These are phyloP conservation scores for Ceratocystis smalleyi DNA, from an alignment of 2,329 filamentous ascomycete species.

Conservation along the genomic window DNA sequence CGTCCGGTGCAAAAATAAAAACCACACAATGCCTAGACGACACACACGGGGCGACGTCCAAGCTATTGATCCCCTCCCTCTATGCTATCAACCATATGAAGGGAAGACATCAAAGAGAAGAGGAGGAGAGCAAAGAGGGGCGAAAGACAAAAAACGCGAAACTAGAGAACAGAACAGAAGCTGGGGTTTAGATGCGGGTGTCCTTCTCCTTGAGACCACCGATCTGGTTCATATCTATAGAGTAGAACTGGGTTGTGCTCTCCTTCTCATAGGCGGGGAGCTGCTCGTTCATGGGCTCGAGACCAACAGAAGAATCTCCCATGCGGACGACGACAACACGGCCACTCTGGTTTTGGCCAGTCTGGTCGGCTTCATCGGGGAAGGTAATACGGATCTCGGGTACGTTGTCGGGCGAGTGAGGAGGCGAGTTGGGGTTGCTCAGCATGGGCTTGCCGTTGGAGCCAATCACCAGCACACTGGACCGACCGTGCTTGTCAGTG, in stretches of 20 bases:
- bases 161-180: constrained; percentile 5
- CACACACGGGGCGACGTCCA: background rate
- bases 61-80: too few relatives aligned
- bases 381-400: constrained; percentile 98
- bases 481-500: constrained; percentile 35
- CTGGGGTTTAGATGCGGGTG: constrained; percentile 21
- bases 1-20: background rate
- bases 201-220: constrained; percentile 90
- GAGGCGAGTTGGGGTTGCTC: constrained; percentile 57
- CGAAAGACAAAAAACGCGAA: constrained; percentile 3
- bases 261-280: constrained; percentile 82
- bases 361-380: constrained; percentile 81
- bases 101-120: background rate
- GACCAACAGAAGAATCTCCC: constrained; percentile 70
- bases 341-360: constrained; percentile 66
- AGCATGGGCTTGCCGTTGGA: constrained; percentile 64
- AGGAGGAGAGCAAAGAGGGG: background rate
- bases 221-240: constrained; percentile 85
- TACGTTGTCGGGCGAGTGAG: constrained; percentile 64
- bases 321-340: constrained; percentile 84
- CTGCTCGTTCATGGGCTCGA: constrained; percentile 72
- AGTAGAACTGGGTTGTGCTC: constrained; percentile 67
- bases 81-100: background rate
- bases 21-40: background rate
- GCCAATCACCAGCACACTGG: constrained; percentile 62